Evolutionary conservation across 1,139 yeast species (phyloP).

Genomic region (Suhomyces bokatorum): DNA sequence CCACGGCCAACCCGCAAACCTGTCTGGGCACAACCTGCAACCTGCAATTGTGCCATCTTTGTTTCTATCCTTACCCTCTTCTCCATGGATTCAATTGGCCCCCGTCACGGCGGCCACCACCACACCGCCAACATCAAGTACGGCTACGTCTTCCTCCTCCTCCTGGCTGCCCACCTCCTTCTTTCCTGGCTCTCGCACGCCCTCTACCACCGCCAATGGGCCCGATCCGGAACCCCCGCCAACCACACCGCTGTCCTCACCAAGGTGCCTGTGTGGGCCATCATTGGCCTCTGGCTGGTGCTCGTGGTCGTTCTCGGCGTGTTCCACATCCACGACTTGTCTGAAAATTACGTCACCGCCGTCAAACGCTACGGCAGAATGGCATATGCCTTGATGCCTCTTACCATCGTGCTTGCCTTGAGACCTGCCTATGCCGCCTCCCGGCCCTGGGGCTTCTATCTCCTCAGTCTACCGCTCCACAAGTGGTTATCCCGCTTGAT

Average conservation of each 20-base stretch:
- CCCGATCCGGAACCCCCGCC: constrained; percentile 25
- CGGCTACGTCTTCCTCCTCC: constrained; percentile 46
- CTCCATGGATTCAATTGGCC: not conserved
- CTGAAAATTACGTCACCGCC: constrained; percentile 24
- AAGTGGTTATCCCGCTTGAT: constrained; percentile 79
- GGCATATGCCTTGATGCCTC: constrained; percentile 64
- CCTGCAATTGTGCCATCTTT: not conserved
- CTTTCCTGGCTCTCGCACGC: constrained; percentile 3
- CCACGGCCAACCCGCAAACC: not conserved
- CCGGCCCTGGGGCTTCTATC: constrained; percentile 35
- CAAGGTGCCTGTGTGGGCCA: constrained; percentile 28
- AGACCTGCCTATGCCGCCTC: constrained; percentile 51
- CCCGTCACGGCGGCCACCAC: constrained; percentile 32
- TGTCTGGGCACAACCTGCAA: not conserved
- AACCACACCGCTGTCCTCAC: constrained; percentile 13
- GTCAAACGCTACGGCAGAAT: constrained; percentile 57
- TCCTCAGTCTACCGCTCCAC: constrained; percentile 60
- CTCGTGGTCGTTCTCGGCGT: constrained; percentile 24
- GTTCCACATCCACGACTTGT: constrained; percentile 22
- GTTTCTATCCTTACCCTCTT: not conserved
- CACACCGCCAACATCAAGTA: constrained; percentile 46
- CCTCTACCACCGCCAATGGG: constrained; percentile 20
- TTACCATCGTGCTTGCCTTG: constrained; percentile 59
- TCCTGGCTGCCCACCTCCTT: constrained; percentile 32
- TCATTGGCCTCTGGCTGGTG: constrained; percentile 34